Base-by-base conservation (phyloP, 305 asterid genomes). In the Ajuga reptans region DNA sequence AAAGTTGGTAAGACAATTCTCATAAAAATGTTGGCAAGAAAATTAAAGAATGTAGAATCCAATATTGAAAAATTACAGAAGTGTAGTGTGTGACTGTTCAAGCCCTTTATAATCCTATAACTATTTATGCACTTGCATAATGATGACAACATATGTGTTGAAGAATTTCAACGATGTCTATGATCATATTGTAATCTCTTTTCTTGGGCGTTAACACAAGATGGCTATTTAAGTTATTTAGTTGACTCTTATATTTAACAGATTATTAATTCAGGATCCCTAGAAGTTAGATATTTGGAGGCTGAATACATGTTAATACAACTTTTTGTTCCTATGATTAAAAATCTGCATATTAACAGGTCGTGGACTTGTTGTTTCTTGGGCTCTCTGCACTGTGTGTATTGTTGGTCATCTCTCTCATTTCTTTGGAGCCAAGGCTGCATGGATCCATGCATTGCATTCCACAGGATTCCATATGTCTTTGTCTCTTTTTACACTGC, bases 331-430 rank as follows among this genome's bases (percentile, higher is more conserved):
- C 69, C 49, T 43, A 5, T 57, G 60, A 79, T 65, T 73, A 43
- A 73, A 47, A 72, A 42, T 56, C 73, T 75, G 46, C 49, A 34
- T 56, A 43, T 77, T 64, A 81, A 84, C 97, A 91, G 97, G 97
- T 83, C 96, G 95, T 39, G 92, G 87, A 68, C 99, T 93, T 79
- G 84, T 78, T 46, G 87, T 93, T 70, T 93, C 99, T 51, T 93
- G 99, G 99, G 90, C 97, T 61, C 81, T 93, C 55, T 93, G 99
- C 47, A 89, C 96, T 75, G 96, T 89, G 74, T 93, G 99, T 75
- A 80, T 91, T 64, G 37, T 93, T 55, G 97, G 99, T 58, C 97
- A 93, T 76, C 78, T 93, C 81, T 87, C 99, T 62, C 97, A 93
- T 82, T 84, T 89, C 71, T 56, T 91, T 80, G 97, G 99, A 84